Conservation (phyloP, 139 green algal species). For the Mychonastes homosphaera region DNA sequence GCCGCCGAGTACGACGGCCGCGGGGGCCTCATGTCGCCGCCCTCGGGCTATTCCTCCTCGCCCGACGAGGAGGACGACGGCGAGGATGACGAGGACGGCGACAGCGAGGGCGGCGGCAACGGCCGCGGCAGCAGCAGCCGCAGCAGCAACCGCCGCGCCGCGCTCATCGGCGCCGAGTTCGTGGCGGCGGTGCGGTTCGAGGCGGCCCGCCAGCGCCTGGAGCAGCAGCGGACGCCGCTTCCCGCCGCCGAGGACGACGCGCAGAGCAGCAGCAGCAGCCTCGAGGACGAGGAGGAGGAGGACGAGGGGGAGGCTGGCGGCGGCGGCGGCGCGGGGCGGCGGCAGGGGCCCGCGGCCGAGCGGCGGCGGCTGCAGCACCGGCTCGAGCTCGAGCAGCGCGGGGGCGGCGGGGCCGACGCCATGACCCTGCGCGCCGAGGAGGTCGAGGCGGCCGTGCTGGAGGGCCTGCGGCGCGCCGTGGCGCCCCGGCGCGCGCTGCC, state of each 20-base stretch:
- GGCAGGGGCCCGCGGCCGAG: too few relatives aligned
- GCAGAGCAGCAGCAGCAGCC: constrained; percentile 10
- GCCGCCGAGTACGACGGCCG: too few relatives aligned
- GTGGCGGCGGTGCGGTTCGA: too few relatives aligned
- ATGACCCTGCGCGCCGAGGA: too few relatives aligned
- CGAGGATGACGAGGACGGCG: constrained; percentile 15
- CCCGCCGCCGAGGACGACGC: background rate
- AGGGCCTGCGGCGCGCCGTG: too few relatives aligned
- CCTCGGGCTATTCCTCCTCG: constrained; percentile 48
- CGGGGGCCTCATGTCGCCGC: constrained; percentile 64
- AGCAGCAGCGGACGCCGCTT: constrained; percentile 8
- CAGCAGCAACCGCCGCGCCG: constrained; percentile 9
- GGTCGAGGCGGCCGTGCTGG: too few relatives aligned
- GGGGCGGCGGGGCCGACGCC: too few relatives aligned
- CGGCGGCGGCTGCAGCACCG: too few relatives aligned
- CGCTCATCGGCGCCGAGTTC: background rate
- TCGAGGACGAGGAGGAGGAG: background rate
- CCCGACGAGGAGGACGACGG: constrained; percentile 27
- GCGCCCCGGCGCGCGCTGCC: too few relatives aligned
- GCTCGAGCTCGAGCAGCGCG: too few relatives aligned
- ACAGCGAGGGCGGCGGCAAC: constrained; percentile 2
- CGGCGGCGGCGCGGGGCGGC: background rate
- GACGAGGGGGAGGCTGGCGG: background rate
- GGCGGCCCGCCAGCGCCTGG: background rate
- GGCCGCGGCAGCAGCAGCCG: constrained; percentile 10